phyloP scores from a whole-genome alignment of 352 stramenopile genomes.

The Aphanomyces astaci region DNA sequence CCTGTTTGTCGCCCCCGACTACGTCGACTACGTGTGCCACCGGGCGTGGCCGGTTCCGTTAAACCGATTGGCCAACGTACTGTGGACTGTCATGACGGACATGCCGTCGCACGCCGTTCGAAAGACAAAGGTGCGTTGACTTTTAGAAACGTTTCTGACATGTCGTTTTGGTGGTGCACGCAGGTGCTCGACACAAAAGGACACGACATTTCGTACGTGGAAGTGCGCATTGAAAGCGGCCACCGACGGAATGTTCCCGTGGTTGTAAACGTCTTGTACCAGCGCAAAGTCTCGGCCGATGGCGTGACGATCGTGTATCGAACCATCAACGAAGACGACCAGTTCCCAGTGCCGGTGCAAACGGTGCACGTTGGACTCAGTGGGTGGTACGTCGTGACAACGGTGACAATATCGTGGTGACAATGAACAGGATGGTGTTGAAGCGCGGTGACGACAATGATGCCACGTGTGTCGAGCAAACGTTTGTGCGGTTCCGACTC shows the following conservation, averaged over 20 bases:
- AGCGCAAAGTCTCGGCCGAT: background rate
- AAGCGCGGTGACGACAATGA: background rate
- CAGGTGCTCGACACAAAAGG: background rate
- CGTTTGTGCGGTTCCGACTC: background rate
- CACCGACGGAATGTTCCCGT: background rate
- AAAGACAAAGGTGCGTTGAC: background rate
- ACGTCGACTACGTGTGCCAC: background rate
- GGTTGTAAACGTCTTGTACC: background rate
- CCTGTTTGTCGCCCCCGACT: background rate
- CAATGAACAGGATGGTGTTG: background rate
- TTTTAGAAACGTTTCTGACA: background rate
- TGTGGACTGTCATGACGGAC: background rate
- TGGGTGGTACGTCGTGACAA: background rate
- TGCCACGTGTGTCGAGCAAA: background rate
- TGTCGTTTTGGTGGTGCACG: background rate
- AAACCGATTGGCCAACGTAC: background rate
- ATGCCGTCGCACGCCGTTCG: background rate
- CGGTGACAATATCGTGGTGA: background rate
- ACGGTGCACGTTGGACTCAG: background rate
- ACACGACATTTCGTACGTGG: background rate
- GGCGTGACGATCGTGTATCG: background rate
- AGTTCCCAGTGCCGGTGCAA: background rate
- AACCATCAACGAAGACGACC: background rate
- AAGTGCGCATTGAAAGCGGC: slow-evolving; percentile 6
- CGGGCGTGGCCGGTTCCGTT: background rate